Percentiles rank a stretch among this genome's conserved stretches.
phyloP scores from a whole-genome alignment of 768 basidiomycete genomes.

The Mycena kentingensis region DNA sequence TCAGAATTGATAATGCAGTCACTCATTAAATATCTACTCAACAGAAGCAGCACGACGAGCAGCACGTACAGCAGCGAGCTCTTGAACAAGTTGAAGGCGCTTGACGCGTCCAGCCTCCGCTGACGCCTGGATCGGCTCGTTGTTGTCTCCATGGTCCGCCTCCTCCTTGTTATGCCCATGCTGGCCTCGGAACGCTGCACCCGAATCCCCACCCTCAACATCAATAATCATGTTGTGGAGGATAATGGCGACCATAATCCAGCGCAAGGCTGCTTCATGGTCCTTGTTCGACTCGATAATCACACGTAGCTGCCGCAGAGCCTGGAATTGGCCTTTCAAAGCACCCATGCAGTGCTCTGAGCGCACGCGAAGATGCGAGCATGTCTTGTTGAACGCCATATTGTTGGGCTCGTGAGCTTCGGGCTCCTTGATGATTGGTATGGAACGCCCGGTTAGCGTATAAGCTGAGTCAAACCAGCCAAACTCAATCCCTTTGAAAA shows the following conservation, averaged over 20 bases:
- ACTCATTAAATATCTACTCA: too few relatives aligned
- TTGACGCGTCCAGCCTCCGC: too few relatives aligned
- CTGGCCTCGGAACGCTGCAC: too few relatives aligned
- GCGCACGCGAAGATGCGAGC: constrained; percentile 19
- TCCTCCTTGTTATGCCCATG: too few relatives aligned
- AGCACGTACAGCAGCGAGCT: too few relatives aligned
- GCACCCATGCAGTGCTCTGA: constrained; percentile 16
- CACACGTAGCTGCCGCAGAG: constrained; percentile 23
- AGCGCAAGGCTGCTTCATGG: neutral
- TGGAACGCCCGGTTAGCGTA: constrained; percentile 12
- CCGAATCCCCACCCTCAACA: too few relatives aligned
- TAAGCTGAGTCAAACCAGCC: constrained; percentile 26
- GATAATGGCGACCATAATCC: neutral
- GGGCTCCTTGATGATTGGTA: constrained; percentile 25
- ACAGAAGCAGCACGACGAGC: too few relatives aligned
- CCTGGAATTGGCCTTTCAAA: constrained; percentile 29
- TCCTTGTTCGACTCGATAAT: constrained; percentile 12
- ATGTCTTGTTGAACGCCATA: constrained; percentile 14
- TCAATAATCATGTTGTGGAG: constrained; percentile 2
- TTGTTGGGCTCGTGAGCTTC: constrained; percentile 15
- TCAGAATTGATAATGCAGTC: too few relatives aligned
- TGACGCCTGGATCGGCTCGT: too few relatives aligned
- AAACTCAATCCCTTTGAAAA: constrained; percentile 24
- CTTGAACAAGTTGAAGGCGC: too few relatives aligned
- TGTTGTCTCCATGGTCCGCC: too few relatives aligned